phyloP scores from a whole-genome alignment of 2,329 filamentous ascomycete genomes.

The Colletotrichum costaricense region DNA sequence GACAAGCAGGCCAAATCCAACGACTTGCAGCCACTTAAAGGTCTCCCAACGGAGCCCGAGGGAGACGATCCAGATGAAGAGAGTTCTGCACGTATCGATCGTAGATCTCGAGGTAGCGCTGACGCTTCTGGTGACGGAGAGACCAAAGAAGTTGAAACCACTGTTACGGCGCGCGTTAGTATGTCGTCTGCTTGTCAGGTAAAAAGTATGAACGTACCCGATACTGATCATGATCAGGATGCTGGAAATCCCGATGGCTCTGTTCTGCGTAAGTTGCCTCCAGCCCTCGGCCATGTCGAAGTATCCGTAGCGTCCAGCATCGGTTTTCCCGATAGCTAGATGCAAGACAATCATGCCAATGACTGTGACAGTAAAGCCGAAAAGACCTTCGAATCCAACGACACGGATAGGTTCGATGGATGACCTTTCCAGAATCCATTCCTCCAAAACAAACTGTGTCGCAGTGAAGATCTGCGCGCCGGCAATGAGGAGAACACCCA shows the following conservation, averaged over 20 bases:
- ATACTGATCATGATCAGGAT: constrained; percentile 97
- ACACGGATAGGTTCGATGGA: constrained; percentile 83
- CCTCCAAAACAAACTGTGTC: constrained; percentile 94
- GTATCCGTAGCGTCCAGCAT: constrained; percentile 80
- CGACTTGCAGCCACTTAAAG: constrained; percentile 96
- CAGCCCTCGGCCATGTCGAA: constrained; percentile 92
- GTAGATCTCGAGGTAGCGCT: constrained; percentile 94
- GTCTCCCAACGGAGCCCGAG: constrained; percentile 94
- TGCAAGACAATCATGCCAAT: constrained; percentile 85
- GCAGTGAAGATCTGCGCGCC: constrained; percentile 97
- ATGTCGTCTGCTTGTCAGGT: constrained; percentile 9
- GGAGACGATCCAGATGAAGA: constrained; percentile 98
- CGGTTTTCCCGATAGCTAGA: constrained; percentile 78
- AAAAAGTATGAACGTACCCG: constrained; percentile 69
- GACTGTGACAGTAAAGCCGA: constrained; percentile 85
- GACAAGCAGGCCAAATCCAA: constrained; percentile 88
- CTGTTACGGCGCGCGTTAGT: constrained; percentile 55
- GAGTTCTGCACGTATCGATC: constrained; percentile 95
- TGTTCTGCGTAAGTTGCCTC: constrained; percentile 80
- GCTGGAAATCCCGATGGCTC: constrained; percentile 79
- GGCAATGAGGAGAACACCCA: constrained; percentile 91
- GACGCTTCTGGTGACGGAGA: constrained; percentile 89
- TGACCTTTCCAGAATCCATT: constrained; percentile 82
- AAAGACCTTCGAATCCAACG: constrained; percentile 96
- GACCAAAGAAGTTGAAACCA: constrained; percentile 98